phyloP scores from a whole-genome alignment of 2,329 filamentous ascomycete species.

The Aureobasidium sp. region DNA sequence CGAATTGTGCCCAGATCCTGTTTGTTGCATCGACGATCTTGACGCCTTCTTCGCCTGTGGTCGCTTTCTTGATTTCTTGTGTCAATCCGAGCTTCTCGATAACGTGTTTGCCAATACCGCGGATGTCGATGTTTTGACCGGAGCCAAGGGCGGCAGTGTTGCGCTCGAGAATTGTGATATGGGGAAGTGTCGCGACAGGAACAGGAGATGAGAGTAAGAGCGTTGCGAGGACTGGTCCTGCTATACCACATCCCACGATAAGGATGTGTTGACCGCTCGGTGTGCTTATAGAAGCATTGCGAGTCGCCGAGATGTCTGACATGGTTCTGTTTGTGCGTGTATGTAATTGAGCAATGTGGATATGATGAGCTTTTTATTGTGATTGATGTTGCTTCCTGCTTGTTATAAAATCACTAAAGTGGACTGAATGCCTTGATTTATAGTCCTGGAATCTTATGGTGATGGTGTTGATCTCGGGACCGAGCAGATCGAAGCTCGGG shows the following conservation, averaged over 20 bases:
- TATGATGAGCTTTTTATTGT: neutral
- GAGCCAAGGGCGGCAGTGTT: slow-evolving; percentile 32
- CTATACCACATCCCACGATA: slow-evolving; percentile 35
- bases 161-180: slow-evolving; percentile 41
- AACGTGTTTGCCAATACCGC: slow-evolving; percentile 35
- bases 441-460: neutral
- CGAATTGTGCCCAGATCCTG: slow-evolving; percentile 8
- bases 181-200: slow-evolving; percentile 21
- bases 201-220: slow-evolving; percentile 30
- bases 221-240: slow-evolving; percentile 33
- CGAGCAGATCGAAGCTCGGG: neutral
- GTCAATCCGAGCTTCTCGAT: slow-evolving; percentile 37
- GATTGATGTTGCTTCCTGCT: neutral
- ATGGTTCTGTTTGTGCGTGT: slow-evolving; percentile 41
- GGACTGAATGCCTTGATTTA: neutral
- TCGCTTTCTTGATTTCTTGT: slow-evolving; percentile 28
- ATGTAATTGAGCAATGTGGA: no score
- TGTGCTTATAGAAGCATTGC: neutral
- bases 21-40: slow-evolving; percentile 27
- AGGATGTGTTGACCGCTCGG: slow-evolving; percentile 22
- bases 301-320: neutral
- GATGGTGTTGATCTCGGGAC: neutral
- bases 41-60: slow-evolving; percentile 37
- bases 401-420: neutral
- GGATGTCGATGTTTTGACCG: slow-evolving; percentile 42